Evolutionary conservation across 305 asterid species (phyloP).

Genomic region (Solanum hybrid): DNA sequence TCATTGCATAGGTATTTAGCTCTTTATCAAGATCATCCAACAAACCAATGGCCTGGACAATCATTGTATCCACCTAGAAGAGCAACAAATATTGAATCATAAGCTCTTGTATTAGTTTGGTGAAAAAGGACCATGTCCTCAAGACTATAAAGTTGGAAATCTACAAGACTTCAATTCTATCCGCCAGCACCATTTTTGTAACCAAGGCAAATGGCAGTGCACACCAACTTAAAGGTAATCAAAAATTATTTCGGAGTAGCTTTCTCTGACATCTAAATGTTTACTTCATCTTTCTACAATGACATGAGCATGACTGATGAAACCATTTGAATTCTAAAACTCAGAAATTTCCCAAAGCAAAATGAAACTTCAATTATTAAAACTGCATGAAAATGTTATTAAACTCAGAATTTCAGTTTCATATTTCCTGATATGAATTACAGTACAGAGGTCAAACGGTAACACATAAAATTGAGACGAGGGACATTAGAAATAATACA

Average conservation of each 20-base stretch:
- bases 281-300: too few relatives aligned
- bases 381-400: background rate
- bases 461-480: background rate
- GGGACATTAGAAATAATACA: background rate
- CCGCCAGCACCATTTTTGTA: background rate
- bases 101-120: background rate
- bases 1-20: constrained; percentile 87
- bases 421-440: background rate
- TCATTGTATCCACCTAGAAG: constrained; percentile 87
- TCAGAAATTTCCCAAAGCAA: too few relatives aligned
- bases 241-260: background rate
- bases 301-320: too few relatives aligned
- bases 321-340: too few relatives aligned
- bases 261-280: background rate
- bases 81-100: background rate
- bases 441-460: background rate
- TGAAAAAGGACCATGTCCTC: background rate
- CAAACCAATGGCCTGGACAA: constrained; percentile 90
- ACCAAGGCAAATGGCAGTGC: background rate
- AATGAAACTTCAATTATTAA: background rate
- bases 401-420: background rate
- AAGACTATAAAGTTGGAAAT: background rate
- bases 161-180: background rate
- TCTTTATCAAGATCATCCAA: constrained; percentile 95
- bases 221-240: background rate